These are phyloP conservation scores for Terfezia boudieri DNA, from an alignment of 495 filamentous ascomycete species.

Conservation along the genomic window DNA sequence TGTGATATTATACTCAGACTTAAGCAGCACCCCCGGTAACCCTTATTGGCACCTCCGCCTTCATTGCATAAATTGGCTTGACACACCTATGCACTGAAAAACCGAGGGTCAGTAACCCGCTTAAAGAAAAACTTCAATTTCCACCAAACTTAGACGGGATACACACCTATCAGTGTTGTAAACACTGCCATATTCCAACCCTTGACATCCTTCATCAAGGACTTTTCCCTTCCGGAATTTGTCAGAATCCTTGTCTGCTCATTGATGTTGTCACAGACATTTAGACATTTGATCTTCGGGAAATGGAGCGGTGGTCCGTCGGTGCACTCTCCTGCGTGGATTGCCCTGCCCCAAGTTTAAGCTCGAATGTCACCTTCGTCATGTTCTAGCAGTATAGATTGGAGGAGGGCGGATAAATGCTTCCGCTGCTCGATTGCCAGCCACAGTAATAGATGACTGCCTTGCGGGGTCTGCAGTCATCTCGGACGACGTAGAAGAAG, in stretches of 20 bases:
- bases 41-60: not conserved
- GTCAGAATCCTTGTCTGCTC: conserved; percentile 41
- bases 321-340: conserved; percentile 35
- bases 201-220: conserved; percentile 56
- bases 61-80: conserved; percentile 6
- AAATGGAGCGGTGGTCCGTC: conserved; percentile 85
- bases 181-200: conserved; percentile 31
- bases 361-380: conserved; percentile 44
- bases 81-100: conserved; percentile 5
- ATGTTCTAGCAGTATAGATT: conserved; percentile 48
- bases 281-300: conserved; percentile 39
- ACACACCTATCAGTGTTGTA: conserved; percentile 70
- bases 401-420: conserved; percentile 78
- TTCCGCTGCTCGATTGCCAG: conserved; percentile 73
- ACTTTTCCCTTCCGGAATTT: conserved; percentile 71
- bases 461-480: not conserved
- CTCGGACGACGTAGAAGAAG: not conserved
- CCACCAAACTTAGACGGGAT: not conserved
- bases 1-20: no score
- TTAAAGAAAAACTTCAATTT: no score
- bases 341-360: conserved; percentile 35
- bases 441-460: conserved; percentile 20
- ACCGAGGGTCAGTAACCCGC: no score
- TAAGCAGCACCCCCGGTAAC: no score
- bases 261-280: conserved; percentile 58